A percentile compares a stretch with the other conserved stretches of the same genome.
Conservation (phyloP, 2,329 filamentous ascomycete genomes). For the Cephalotrichum gorgonifer region DNA sequence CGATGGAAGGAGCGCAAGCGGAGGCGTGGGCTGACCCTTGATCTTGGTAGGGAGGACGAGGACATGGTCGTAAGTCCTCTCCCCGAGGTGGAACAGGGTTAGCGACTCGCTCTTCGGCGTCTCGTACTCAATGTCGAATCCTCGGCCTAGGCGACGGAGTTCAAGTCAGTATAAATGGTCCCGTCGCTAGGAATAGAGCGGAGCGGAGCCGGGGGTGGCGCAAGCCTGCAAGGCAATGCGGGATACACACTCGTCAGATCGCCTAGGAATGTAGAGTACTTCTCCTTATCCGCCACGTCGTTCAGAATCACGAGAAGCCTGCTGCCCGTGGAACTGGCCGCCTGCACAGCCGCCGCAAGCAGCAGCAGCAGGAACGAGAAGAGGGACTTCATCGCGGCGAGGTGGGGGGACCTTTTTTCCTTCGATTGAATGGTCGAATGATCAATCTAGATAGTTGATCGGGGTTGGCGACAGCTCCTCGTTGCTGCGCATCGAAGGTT, state of each 20-base stretch:
- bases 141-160: slow-evolving; percentile 74
- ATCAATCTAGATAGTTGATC: neutral
- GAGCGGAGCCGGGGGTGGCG: too few species aligned
- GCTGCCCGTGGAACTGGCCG: slow-evolving; percentile 68
- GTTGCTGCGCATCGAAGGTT: slow-evolving; percentile 8
- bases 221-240: neutral
- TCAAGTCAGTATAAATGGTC: too few species aligned
- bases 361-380: slow-evolving; percentile 60
- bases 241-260: slow-evolving; percentile 54
- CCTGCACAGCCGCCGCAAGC: slow-evolving; percentile 57
- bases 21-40: slow-evolving; percentile 54
- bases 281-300: slow-evolving; percentile 66
- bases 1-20: neutral
- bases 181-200: too few species aligned
- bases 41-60: slow-evolving; percentile 80
- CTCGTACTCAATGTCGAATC: slow-evolving; percentile 70
- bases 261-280: slow-evolving; percentile 72
- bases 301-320: slow-evolving; percentile 81
- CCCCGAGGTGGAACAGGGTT: slow-evolving; percentile 74
- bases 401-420: too few species aligned
- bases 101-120: slow-evolving; percentile 73
- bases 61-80: slow-evolving; percentile 83
- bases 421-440: neutral
- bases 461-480: slow-evolving; percentile 9
- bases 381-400: slow-evolving; percentile 60